Evolutionary conservation across 345 rosid genomes (phyloP), one percentile per base, ranked within the genome.

Genomic region (Laguncularia racemosa): DNA sequence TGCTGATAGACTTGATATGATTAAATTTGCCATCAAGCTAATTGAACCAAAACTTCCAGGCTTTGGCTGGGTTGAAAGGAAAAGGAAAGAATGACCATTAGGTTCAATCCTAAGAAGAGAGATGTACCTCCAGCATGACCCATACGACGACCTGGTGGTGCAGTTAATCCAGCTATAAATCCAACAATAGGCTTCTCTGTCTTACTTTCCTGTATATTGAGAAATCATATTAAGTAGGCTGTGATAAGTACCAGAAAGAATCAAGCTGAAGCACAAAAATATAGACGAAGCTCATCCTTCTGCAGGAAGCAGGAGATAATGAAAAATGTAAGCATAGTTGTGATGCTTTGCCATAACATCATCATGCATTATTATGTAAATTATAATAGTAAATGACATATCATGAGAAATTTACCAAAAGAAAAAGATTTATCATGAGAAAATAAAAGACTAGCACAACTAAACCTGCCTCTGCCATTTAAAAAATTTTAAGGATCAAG

Each of bases 121-220:
- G 16, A 44, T 16, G 23, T 84, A 89, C 98, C 98, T 78, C 98
- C 98, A 13, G 98, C 98, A 55, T 92, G 98, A 60, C 97, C 98
- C 98, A 92, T 92, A 26, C 98, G 88, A 49, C 96, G 96, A 21
- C 96, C 96, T 7, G 98, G 96, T 53, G 98, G 96, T 44, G 98
- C 98, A 59, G 98, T 92, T 11, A 89, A 88, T 73, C 98, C 97
- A 64, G 98, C 98, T 52, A 92, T 92, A 71, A 92, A 92, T 38
- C 89, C 96, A 71, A 89, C 97, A 12, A 92, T 74, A 63, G 97
- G 95, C 73, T 92, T 92, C 55, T 89, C 81, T 59, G 98, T 89
- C 52, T 89, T 86, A 61, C 97, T 92, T 72, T 79, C 98, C 97
- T 92, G 96, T 76, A 76, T 58, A 63, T 74, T 61, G 50, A 55